Evolutionary conservation across 2,329 filamentous ascomycete species (phyloP), one percentile per base, ranked within the genome.

Genomic region (Blastomyces gilchristii): DNA sequence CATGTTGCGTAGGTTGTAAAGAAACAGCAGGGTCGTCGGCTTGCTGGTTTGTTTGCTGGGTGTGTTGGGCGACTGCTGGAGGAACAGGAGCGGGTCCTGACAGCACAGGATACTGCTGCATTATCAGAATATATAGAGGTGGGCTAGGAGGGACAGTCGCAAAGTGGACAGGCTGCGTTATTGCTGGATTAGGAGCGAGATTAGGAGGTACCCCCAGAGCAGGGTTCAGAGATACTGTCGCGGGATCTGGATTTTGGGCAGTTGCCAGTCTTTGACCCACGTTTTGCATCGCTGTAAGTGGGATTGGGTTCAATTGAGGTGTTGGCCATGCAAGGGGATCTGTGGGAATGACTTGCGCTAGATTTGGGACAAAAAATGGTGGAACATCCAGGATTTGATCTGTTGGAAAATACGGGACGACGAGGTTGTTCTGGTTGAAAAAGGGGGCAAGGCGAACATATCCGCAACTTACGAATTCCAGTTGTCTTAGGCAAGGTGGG

Each of bases 381-480:
- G 28, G 9, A 57, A 37, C 53, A 25, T 28, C 7, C 8, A 57
- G 28, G 53, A 22, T n/a, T 58, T 45, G 39, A 14, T 60, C 58
- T 25, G 50, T 61, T 45, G 53, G 25, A 28, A 11, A 34, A 7
- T 58, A 34, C 78, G 66, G 57, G 31, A 65, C 58, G 56, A 67
- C 63, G 8, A 79, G 68, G 31, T 65, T 66, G 59, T 74, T 71
- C 11, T 79, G 75, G 62, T 78, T 73, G 56, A 79, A 71, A 34
- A 70, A 69, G 0, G 69, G 62, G 0, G 65, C 39, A 1, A 87
- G 70, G 6, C 74, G 71, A 43, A 80, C 82, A 68, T 87, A 87
- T 60, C 85, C 85, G 69, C 85, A 87, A 0, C 84, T 87, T 41
- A 80, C 80, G 72, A 87, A 81, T 0, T 78, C 76, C 39, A 87